Evolutionary conservation across 345 rosid species (phyloP), one percentile per base, ranked within the genome.

Genomic region (Acer saccharum): DNA sequence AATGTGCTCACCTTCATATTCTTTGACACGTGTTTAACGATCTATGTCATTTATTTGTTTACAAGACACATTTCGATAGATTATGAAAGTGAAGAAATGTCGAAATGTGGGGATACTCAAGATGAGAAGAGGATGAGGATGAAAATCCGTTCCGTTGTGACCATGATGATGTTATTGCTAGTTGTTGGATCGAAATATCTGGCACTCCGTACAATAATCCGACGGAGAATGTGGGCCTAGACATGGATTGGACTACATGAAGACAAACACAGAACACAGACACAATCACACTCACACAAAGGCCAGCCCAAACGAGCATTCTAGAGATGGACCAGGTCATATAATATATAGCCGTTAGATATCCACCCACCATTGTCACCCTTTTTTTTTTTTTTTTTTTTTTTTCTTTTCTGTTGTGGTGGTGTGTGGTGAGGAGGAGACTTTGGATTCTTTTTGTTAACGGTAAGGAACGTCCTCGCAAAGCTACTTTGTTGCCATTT

Each of bases 371-470:
- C 9, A 39, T 21, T 64, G 29, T 32, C 2, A 3, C 64, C 61
- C n/a, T n/a, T n/a, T n/a, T n/a, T n/a, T n/a, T n/a, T n/a, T n/a
- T n/a, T 41, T 52, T 29, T 35, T 8, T 7, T 0, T 11, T 4
- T 32, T 4, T 35, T 35, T 29, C 32, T 29, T 29, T 29, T 29
- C 32, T 29, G 6, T 3, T 35, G 39, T 35, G 6, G 39, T 32
- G 39, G 0, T 32, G 67, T 29, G 4, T 54, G 76, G 65, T 29
- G 83, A 69, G 61, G 43, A 23, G 66, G 48, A 62, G 72, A 35
- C 75, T 74, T 90, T 79, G 90, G 91, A 89, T 86, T 83, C 94
- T 86, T 88, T 77, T 55, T 79, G 76, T 79, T 76, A 87, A 90
- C 93, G 91, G 89, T 84, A 87, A 89, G 90, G 82, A 83, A 81